phyloP scores from a whole-genome alignment of 805 yeast species.

The Kuraishia borneana region DNA sequence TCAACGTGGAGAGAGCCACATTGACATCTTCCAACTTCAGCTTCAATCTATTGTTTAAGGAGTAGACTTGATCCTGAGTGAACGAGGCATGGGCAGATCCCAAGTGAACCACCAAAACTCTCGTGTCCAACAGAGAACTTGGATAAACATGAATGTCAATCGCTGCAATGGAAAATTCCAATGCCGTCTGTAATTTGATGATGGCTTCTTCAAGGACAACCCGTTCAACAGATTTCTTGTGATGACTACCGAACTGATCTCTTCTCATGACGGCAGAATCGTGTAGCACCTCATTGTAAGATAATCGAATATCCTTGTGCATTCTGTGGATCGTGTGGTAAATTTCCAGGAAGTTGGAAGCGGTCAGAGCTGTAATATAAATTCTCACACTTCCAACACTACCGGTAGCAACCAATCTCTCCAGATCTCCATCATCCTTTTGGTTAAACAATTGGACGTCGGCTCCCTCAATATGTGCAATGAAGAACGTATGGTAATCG shows the following conservation, averaged over 20 bases:
- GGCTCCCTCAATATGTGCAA: constrained; percentile 38
- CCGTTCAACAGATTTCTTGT: background rate
- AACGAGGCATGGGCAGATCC: constrained; percentile 45
- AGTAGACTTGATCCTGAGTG: constrained; percentile 32
- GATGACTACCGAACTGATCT: background rate
- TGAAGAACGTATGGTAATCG: constrained; percentile 78
- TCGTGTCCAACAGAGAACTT: constrained; percentile 65
- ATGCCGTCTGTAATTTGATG: constrained; percentile 49
- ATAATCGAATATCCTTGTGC: constrained; percentile 57
- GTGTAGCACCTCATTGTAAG: constrained; percentile 65
- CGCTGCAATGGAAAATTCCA: constrained; percentile 49
- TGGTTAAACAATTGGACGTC: constrained; percentile 59
- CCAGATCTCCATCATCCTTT: constrained; percentile 39
- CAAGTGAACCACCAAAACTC: constrained; percentile 54
- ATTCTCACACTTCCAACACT: constrained; percentile 42
- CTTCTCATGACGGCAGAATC: constrained; percentile 31
- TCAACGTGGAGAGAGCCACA: constrained; percentile 56
- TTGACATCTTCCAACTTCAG: constrained; percentile 51
- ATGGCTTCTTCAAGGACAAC: constrained; percentile 7
- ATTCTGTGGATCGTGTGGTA: constrained; percentile 59
- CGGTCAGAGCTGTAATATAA: constrained; percentile 75
- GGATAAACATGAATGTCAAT: constrained; percentile 68
- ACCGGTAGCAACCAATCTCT: constrained; percentile 44
- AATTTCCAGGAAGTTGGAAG: constrained; percentile 73
- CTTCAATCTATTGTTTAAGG: constrained; percentile 44